A percentile compares a stretch with the other conserved stretches of the same genome.
Conservation (phyloP, 345 rosid species). For the Arabidopsis suecica region DNA sequence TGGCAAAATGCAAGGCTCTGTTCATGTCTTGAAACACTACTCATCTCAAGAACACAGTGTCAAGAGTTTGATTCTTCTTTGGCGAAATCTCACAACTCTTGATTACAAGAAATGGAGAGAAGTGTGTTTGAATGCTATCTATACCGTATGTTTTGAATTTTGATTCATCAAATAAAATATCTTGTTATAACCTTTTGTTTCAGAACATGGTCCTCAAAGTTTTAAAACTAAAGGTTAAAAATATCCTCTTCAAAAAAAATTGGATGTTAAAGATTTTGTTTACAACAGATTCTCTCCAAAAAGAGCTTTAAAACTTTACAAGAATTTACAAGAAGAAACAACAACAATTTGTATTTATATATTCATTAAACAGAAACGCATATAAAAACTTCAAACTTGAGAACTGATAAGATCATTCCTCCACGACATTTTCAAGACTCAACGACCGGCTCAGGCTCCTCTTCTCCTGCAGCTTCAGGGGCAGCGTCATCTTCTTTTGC, state of each 20-base stretch:
- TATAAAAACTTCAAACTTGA: conserved; percentile 36
- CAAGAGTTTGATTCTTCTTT: conserved; percentile 31
- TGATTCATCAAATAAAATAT: conserved; percentile 31
- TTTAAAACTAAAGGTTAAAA: not conserved
- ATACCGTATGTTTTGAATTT: conserved; percentile 30
- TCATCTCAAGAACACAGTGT: conserved; percentile 12
- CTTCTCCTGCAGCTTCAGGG: conserved; percentile 36
- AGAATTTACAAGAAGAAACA: conserved; percentile 33
- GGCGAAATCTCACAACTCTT: conserved; percentile 26
- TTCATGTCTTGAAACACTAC: conserved; percentile 44
- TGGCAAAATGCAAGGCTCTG: conserved; percentile 49
- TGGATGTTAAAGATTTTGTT: conserved; percentile 32
- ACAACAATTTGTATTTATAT: conserved; percentile 17
- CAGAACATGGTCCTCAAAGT: conserved; percentile 19
- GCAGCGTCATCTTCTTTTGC: conserved; percentile 26
- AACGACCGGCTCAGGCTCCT: conserved; percentile 35
- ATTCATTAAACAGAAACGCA: conserved; percentile 31
- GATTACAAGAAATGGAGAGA: conserved; percentile 34
- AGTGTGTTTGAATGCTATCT: not conserved
- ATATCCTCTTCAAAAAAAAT: not conserved
- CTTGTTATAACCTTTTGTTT: conserved; percentile 10
- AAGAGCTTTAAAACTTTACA: conserved; percentile 27
- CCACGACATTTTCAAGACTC: conserved; percentile 41
- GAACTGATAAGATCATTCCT: conserved; percentile 1
- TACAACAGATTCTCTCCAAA: conserved; percentile 40